These are phyloP conservation scores for Ophiostoma sp. DNA, from an alignment of 2,329 filamentous ascomycete species.

Conservation along the genomic window DNA sequence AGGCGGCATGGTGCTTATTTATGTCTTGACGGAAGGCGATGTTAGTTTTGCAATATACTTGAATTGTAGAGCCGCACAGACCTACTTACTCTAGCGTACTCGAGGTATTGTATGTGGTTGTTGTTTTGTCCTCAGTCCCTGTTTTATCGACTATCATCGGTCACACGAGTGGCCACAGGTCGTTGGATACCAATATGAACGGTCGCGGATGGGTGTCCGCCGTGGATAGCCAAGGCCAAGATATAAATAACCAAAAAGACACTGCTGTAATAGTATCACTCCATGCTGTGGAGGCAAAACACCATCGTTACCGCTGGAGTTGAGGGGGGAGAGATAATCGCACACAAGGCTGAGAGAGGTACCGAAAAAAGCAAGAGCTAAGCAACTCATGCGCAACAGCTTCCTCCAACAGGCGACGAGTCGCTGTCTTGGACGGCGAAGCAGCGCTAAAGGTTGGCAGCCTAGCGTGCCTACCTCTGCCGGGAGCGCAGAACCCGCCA, in stretches of 20 bases:
- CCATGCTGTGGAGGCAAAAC: not conserved
- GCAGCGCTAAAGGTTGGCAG: not conserved
- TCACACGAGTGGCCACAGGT: not conserved
- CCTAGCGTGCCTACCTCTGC: not conserved
- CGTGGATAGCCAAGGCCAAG: not conserved
- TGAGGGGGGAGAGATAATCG: not conserved
- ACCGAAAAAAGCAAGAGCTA: constrained; percentile 3
- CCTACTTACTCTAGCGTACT: not conserved
- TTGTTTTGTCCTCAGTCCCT: not conserved
- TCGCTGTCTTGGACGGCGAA: not conserved
- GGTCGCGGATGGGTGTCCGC: not conserved
- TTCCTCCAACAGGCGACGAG: not conserved
- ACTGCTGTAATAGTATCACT: not conserved
- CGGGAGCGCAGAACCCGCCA: constrained; percentile 25
- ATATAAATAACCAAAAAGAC: not conserved
- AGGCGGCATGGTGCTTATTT: not conserved
- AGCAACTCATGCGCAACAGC: not conserved
- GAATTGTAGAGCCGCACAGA: too few relatives aligned
- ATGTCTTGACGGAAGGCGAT: not conserved
- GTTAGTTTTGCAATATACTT: not conserved
- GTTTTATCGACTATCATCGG: not conserved
- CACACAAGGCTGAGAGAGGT: not conserved
- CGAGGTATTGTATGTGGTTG: not conserved
- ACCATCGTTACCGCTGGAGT: not conserved
- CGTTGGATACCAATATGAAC: not conserved